These are phyloP conservation scores for Oenanthe sinensis DNA, from an alignment of 129 eudicot genomes.

Conservation along the genomic window DNA sequence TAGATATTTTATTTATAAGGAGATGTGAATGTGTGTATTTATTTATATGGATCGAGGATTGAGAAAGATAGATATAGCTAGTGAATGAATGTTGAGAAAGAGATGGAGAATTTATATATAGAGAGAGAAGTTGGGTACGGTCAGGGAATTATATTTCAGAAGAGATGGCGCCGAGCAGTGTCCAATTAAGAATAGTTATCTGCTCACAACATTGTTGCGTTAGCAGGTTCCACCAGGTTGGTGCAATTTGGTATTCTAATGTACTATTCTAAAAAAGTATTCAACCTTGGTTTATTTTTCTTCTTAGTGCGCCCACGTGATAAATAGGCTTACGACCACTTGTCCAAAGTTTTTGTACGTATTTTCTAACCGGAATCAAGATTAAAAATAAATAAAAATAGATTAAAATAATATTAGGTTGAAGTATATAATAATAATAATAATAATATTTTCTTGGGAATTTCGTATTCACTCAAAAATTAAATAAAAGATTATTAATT, in stretches of 20 bases:
- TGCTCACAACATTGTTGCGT: not conserved
- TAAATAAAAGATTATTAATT: too few species aligned
- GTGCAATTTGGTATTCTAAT: not conserved
- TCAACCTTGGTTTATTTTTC: not conserved
- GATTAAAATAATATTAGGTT: too few species aligned
- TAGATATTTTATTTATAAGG: not conserved
- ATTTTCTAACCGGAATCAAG: too few species aligned
- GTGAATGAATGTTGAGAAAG: not conserved
- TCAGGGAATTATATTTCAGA: not conserved
- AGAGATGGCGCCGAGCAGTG: not conserved
- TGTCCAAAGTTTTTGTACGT: too few species aligned
- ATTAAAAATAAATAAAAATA: too few species aligned
- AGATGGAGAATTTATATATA: not conserved
- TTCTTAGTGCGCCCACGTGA: not conserved
- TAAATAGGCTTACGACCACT: not conserved
- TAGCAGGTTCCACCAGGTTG: not conserved
- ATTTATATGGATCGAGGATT: not conserved
- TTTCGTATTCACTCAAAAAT: too few species aligned
- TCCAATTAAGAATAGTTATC: too few species aligned
- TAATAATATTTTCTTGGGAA: too few species aligned
- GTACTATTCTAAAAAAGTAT: not conserved
- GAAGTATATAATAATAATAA: too few species aligned
- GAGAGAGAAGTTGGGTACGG: not conserved
- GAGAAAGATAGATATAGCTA: not conserved
- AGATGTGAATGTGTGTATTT: too few species aligned